A percentile compares a stretch with the other conserved stretches of the same genome.
phyloP scores from a whole-genome alignment of 2,329 filamentous ascomycete genomes.

The Hyphodiscus sp. region DNA sequence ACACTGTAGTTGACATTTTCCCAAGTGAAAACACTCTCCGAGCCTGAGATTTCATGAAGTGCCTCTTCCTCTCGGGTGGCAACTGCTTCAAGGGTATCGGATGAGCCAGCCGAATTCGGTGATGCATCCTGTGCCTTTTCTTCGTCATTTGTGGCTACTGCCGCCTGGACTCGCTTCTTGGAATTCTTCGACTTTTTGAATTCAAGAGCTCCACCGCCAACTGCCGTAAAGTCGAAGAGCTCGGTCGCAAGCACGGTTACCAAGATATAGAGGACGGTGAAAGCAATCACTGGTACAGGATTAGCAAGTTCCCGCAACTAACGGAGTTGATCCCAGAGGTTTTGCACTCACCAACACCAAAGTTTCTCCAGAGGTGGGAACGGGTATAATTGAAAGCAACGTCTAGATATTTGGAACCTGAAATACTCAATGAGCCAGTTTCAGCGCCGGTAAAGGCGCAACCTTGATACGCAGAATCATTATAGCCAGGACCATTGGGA shows the following conservation, averaged over 20 bases:
- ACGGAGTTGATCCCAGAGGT: background rate
- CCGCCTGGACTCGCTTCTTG: slow-evolving; percentile 45
- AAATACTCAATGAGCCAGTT: slow-evolving; percentile 42
- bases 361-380: slow-evolving; percentile 58
- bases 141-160: slow-evolving; percentile 43
- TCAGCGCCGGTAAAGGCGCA: slow-evolving; percentile 54
- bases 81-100: slow-evolving; percentile 6
- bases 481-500: slow-evolving; percentile 47
- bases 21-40: slow-evolving; percentile 66
- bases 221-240: slow-evolving; percentile 52
- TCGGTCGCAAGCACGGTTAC: slow-evolving; percentile 68
- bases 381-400: slow-evolving; percentile 51
- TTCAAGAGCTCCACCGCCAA: slow-evolving; percentile 61
- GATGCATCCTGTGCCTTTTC: slow-evolving; percentile 36
- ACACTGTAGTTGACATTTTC: slow-evolving; percentile 66
- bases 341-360: slow-evolving; percentile 40
- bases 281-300: slow-evolving; percentile 53
- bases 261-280: slow-evolving; percentile 65
- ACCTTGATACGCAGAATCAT: slow-evolving; percentile 51
- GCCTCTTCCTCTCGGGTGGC: slow-evolving; percentile 32
- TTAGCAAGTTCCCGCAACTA: background rate
- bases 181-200: slow-evolving; percentile 64
- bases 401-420: slow-evolving; percentile 48
- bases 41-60: slow-evolving; percentile 43
- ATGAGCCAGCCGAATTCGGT: slow-evolving; percentile 27